Base-by-base conservation (phyloP, 495 filamentous ascomycete genomes). In the Sphaerosporella brunnea region DNA sequence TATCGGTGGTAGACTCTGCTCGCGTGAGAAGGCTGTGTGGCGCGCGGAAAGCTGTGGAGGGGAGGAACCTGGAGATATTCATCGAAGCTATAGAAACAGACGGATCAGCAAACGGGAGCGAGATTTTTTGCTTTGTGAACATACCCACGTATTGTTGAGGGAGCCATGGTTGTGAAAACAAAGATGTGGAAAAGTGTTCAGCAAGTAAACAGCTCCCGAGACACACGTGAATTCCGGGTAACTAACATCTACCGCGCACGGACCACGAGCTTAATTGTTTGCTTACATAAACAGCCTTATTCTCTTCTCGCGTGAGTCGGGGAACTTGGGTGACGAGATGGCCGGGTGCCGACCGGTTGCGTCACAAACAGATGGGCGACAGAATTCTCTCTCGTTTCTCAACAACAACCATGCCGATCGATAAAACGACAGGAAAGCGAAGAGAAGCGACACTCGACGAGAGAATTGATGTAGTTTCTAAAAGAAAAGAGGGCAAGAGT, bases 1-100 rank as follows among this genome's bases (percentile, higher is more conserved):
- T n/a, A 79, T 84, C 43, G 82, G 84, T 23, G 84, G 81, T 54
- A 93, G 79, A 61, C 77, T 71, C 72, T 94, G 24, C 35, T 10
- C 8, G 19, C 13, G 36, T 7, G 26, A 35, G 7, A 10, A 24
- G 10, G 35, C n/a, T n/a, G n/a, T n/a, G n/a, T n/a, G n/a, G 34
- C 18, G n/a, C 19, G 32, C 45, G 10, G 2, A 15, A 11, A 48
- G 30, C 23, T 18, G 32, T 19, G 45, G 23, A 18, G 23, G 30
- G 23, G 9, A 13, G 15, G 15, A n/a, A 48, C 45, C 23, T 48
- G 23, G 32, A 48, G 45, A 21, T 48, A 48, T 25, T 48, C 45
- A 48, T 48, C 45, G 23, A 48, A 48, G 36, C 45, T 48, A 25
- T 43, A 40, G 2, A 18, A 10, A 18, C 13, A 20, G 37, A 16